Base-by-base conservation (phyloP, 768 basidiomycete genomes). In the Russula compacta region DNA sequence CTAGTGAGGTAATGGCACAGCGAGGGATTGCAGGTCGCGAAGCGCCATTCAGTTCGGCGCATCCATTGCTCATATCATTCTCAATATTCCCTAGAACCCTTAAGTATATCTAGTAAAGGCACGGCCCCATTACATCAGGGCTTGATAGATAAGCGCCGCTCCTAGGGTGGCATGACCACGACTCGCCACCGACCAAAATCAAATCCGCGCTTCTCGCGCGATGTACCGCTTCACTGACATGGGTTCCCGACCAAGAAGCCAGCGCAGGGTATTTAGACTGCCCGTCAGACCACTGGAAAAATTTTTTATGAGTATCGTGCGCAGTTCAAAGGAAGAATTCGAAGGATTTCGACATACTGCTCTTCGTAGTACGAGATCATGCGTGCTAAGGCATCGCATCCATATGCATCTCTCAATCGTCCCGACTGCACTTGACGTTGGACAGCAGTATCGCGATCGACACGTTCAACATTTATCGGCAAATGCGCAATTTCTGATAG, bases 331-430 rank as follows among this genome's bases (percentile, higher is more conserved):
- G 43, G 14, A 3, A 36, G 19, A 21, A n/a, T 12, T 42, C 53
- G 8, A 42, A 12, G 11, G 8, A 51, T 43, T 11, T 29, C 12
- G 46, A 63, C 68, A 39, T 56, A 72, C 73, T 70, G 60, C 29
- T 63, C 66, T 61, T 73, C 69, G 43, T 73, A 73, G 36, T 74
- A 75, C 32, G 62, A 67, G 21, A 73, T 60, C 72, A 75, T 73
- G 49, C 71, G 56, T 46, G 68, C 66, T 39, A 71, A 40, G 3
- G 64, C 69, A n/a, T 72, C 72, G 29, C 57, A 60, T 8, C 52
- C 62, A 54, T 71, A 71, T 7, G 67, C 66, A 42, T 63, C 64
- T 38, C 58, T 48, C 19, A 56, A 53, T 12, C 63, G 62, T 14
- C 64, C 61, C 8, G 32, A 51, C 11, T 44, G 39, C 14, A 59